Evolutionary conservation across 2,329 filamentous ascomycete genomes (phyloP), one percentile per base, ranked within the genome.

Genomic region (Fusarium mangiferae): DNA sequence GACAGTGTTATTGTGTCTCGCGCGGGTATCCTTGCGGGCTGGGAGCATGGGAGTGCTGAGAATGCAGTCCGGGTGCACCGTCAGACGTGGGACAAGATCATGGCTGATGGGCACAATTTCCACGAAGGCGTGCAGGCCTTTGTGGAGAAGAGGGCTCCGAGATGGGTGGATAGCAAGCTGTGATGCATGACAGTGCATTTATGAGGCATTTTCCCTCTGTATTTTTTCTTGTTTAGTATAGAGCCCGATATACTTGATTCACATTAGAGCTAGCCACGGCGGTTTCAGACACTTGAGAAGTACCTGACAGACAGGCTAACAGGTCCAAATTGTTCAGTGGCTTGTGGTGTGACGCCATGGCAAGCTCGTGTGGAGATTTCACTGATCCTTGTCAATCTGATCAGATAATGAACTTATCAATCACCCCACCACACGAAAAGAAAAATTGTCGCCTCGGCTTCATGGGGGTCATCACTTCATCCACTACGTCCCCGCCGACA

Each of bases 101-200:
- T 94, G 62, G 84, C 90, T 72, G 85, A 84, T 11, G 91, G 89
- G 0, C 89, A 92, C 75, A 94, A 95, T 81, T 89, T 93, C 79
- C 87, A 87, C 54, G 92, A 94, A 82, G 93, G 93, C 0, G 84
- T 94, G 36, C 85, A 79, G 80, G 92, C 92, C 59, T 95, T 94
- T 84, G 90, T 92, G 35, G 92, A 94, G 85, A 93, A 91, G 85
- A 86, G 91, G 78, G 86, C 88, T 80, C 90, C 92, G 2, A 84
- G 83, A 51, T 94, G 92, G 92, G 87, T 85, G 72, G 84, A 88
- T 68, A 90, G 87, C 78, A 90, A 90, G 78, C 72, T 90, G 72
- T 90, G 48, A 68, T 68, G 63, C 51, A 56, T 55, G 24, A 38
- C 39, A 39, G 39, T 38, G 35, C 51, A 41, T 41, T 28, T 14